These are phyloP conservation scores for Emmonsiellopsis sp. DNA, from an alignment of 2,329 filamentous ascomycete species.

Conservation along the genomic window DNA sequence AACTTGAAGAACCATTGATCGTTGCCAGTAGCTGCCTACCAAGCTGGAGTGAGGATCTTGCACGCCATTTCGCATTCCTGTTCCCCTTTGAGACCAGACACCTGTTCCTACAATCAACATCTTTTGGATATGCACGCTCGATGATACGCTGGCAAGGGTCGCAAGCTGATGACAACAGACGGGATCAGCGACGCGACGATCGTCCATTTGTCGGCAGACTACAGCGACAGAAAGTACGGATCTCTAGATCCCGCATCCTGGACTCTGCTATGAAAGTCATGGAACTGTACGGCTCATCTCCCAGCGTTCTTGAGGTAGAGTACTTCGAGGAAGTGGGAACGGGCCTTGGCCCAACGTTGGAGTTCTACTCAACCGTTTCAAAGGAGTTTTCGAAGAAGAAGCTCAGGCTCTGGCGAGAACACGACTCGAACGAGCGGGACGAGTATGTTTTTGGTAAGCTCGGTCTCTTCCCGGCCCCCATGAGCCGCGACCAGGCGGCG, in stretches of 20 bases:
- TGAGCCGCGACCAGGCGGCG: constrained; percentile 66
- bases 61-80: constrained; percentile 87
- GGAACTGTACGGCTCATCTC: constrained; percentile 95
- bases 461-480: constrained; percentile 84
- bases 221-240: constrained; percentile 95
- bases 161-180: constrained; percentile 71
- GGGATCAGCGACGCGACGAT: constrained; percentile 77
- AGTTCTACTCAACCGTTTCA: constrained; percentile 96
- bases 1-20: constrained; percentile 91
- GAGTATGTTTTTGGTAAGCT: constrained; percentile 79
- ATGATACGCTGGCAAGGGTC: constrained; percentile 97
- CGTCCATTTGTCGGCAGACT: constrained; percentile 82
- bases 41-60: constrained; percentile 90
- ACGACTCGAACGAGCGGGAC: constrained; percentile 59
- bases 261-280: constrained; percentile 98
- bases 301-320: constrained; percentile 92
- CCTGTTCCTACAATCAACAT: constrained; percentile 93
- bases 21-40: constrained; percentile 95
- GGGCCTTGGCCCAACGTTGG: constrained; percentile 85
- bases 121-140: constrained; percentile 92
- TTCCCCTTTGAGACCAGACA: constrained; percentile 98
- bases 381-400: constrained; percentile 97
- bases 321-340: constrained; percentile 99
- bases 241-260: constrained; percentile 85
- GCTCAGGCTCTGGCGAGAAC: constrained; percentile 91